These are phyloP conservation scores for Tricholoma matsutake DNA, from an alignment of 768 basidiomycete species.

Conservation along the genomic window DNA sequence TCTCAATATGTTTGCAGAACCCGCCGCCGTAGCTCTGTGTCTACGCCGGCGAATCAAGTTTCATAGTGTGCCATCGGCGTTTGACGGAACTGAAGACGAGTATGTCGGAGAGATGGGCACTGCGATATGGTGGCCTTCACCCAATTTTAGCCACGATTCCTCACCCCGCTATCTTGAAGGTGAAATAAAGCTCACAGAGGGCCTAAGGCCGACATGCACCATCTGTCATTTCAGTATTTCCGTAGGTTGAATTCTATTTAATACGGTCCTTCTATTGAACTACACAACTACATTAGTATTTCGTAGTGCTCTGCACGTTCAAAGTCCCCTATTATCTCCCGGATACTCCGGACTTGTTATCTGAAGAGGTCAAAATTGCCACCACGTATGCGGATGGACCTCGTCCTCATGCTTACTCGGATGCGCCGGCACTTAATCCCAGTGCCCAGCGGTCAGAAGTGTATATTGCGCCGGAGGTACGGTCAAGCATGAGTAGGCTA, in stretches of 20 bases:
- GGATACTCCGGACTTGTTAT: slow-evolving; percentile 36
- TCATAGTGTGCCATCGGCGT: slow-evolving; percentile 35
- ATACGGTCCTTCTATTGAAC: not conserved
- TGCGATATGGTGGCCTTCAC: slow-evolving; percentile 49
- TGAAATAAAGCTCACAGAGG: slow-evolving; percentile 49
- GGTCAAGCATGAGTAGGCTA: no score
- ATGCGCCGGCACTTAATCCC: not conserved
- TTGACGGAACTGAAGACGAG: slow-evolving; percentile 32
- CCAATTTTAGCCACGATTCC: slow-evolving; percentile 24
- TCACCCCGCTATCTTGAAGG: slow-evolving; percentile 45
- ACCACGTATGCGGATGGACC: slow-evolving; percentile 50
- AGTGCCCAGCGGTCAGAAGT: not conserved
- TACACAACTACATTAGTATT: slow-evolving; percentile 33
- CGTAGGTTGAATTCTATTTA: slow-evolving; percentile 25
- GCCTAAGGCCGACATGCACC: slow-evolving; percentile 45
- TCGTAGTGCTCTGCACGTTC: slow-evolving; percentile 45
- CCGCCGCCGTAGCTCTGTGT: slow-evolving; percentile 36
- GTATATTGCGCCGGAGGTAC: not conserved
- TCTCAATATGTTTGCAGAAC: slow-evolving; percentile 43
- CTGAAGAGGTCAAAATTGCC: slow-evolving; percentile 50
- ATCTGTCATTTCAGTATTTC: slow-evolving; percentile 52
- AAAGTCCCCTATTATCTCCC: slow-evolving; percentile 37
- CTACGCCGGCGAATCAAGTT: slow-evolving; percentile 43
- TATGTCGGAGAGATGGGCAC: slow-evolving; percentile 39
- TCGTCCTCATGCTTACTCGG: slow-evolving; percentile 44